Conservation (phyloP, 257 asterid genomes). For the Thymus quinquecostatus region DNA sequence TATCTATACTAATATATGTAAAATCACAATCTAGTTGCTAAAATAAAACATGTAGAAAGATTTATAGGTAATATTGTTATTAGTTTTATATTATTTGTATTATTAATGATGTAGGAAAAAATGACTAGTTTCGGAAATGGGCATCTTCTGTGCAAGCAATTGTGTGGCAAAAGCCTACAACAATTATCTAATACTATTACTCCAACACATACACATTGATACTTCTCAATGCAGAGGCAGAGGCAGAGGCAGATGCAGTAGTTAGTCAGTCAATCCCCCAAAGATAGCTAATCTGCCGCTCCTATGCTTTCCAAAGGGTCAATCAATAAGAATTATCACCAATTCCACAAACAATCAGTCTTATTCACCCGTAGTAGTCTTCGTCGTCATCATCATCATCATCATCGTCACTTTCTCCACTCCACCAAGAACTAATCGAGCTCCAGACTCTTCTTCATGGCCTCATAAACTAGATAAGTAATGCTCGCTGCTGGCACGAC, state of each 20-base stretch:
- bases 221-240: slow-evolving; percentile 21
- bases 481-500: slow-evolving; percentile 97
- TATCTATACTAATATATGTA: no score
- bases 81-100: background rate
- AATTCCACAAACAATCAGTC: slow-evolving; percentile 34
- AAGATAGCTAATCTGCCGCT: slow-evolving; percentile 34
- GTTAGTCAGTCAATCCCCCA: slow-evolving; percentile 43
- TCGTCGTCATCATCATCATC: slow-evolving; percentile 19
- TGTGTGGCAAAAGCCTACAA: slow-evolving; percentile 51
- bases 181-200: slow-evolving; percentile 46
- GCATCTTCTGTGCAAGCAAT: slow-evolving; percentile 37
- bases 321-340: slow-evolving; percentile 40
- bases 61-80: background rate
- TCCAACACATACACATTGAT: slow-evolving; percentile 38
- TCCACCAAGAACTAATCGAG: slow-evolving; percentile 52
- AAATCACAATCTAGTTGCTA: no score
- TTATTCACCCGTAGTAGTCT: slow-evolving; percentile 42
- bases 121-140: slow-evolving; percentile 38
- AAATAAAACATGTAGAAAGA: background rate
- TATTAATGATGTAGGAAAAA: slow-evolving; percentile 39
- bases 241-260: slow-evolving; percentile 28
- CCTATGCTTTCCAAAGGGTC: slow-evolving; percentile 41
- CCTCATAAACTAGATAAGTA: slow-evolving; percentile 86
- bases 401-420: slow-evolving; percentile 29
- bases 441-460: slow-evolving; percentile 82